These are phyloP conservation scores for Bryum argenteum DNA, from an alignment of 225 moss, liverwort and hornwort species.

Conservation along the genomic window DNA sequence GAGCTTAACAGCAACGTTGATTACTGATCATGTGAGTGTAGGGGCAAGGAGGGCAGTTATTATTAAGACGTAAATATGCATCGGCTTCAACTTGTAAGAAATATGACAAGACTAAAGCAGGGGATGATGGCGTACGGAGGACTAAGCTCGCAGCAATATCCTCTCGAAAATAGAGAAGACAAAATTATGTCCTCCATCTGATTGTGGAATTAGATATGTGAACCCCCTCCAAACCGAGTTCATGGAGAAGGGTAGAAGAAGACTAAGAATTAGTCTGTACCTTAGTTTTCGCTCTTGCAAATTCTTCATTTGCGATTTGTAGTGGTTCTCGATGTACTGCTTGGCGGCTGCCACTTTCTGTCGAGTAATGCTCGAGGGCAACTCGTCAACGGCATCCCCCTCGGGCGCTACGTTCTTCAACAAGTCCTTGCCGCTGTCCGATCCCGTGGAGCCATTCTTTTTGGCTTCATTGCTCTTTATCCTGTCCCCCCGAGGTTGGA, in stretches of 20 bases:
- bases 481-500: conserved; percentile 63
- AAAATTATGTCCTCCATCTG: not conserved
- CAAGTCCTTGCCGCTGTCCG: conserved; percentile 60
- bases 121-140: not conserved
- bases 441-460: conserved; percentile 67
- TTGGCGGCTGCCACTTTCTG: conserved; percentile 74
- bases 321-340: conserved; percentile 72
- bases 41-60: conserved; percentile 4
- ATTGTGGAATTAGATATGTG: not conserved
- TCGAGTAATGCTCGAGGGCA: conserved; percentile 60
- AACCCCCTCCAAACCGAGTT: not conserved
- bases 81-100: conserved; percentile 18
- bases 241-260: not conserved
- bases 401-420: conserved; percentile 45
- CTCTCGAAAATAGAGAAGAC: not conserved
- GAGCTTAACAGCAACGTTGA: not conserved
- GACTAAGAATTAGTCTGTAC: conserved; percentile 25
- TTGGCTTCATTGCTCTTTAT: conserved; percentile 54
- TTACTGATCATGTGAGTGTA: not conserved
- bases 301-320: conserved; percentile 71
- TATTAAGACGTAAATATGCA: not conserved
- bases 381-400: conserved; percentile 51
- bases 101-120: not conserved
- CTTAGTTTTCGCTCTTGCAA: conserved; percentile 66
- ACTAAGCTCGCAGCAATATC: not conserved